Evolutionary conservation across 495 filamentous ascomycete genomes (phyloP).

Genomic region (Aspergillus hancockii): DNA sequence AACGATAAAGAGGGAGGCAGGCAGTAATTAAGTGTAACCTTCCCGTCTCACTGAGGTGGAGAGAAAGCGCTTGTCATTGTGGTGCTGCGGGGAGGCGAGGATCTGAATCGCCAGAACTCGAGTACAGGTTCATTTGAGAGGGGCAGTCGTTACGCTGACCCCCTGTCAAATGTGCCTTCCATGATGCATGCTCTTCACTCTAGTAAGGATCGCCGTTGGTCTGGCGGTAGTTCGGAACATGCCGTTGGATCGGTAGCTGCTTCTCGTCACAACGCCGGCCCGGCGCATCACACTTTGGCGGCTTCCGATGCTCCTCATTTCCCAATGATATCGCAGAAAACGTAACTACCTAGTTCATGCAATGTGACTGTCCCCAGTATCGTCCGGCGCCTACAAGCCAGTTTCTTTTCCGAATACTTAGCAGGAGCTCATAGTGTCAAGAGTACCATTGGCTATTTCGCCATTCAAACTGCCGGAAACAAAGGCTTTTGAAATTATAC

Average conservation of each 20-base stretch:
- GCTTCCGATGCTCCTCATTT: constrained; percentile 12
- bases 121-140: neutral
- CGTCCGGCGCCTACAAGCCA: neutral
- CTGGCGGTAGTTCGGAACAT: constrained; percentile 15
- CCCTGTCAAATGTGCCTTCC: constrained; percentile 3
- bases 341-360: neutral
- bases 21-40: constrained; percentile 17
- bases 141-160: constrained; percentile 9
- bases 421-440: too few relatives aligned
- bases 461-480: too few relatives aligned
- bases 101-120: constrained; percentile 6
- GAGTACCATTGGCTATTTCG: too few relatives aligned
- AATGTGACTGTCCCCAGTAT: constrained; percentile 8
- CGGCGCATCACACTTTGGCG: constrained; percentile 14
- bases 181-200: constrained; percentile 10
- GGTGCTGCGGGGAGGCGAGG: constrained; percentile 13
- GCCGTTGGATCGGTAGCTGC: constrained; percentile 13
- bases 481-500: too few relatives aligned
- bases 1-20: constrained; percentile 5
- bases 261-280: constrained; percentile 20
- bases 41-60: constrained; percentile 2
- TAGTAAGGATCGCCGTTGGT: constrained; percentile 13
- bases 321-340: constrained; percentile 11
- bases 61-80: constrained; percentile 7
- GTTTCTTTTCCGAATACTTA: neutral